phyloP scores from a whole-genome alignment of 257 asterid species.

The Plantago major region DNA sequence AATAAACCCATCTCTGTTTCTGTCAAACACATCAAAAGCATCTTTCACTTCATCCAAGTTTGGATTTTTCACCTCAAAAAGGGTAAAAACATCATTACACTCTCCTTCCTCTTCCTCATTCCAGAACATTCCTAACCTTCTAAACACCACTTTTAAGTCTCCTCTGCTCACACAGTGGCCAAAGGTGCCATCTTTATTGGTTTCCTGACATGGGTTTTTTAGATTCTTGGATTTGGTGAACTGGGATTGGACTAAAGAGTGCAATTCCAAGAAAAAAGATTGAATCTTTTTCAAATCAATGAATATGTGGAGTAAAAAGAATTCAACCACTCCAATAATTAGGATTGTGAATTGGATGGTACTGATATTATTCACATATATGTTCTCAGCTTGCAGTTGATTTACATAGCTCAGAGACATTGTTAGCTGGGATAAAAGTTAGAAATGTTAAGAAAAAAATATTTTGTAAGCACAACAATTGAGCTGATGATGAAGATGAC shows the following conservation, averaged over 20 bases:
- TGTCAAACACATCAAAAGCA: slow-evolving; percentile 70
- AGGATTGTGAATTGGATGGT: slow-evolving; percentile 24
- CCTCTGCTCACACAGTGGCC: slow-evolving; percentile 29
- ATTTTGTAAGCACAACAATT: not conserved
- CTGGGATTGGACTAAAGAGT: slow-evolving; percentile 7
- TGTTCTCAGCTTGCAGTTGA: slow-evolving; percentile 29
- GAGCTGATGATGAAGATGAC: slow-evolving; percentile 7
- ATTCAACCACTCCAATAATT: slow-evolving; percentile 28
- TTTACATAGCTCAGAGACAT: slow-evolving; percentile 30
- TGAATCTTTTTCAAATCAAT: slow-evolving; percentile 26
- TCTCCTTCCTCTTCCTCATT: slow-evolving; percentile 22
- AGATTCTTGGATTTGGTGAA: not conserved
- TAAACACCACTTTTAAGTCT: slow-evolving; percentile 47
- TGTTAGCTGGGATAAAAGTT: slow-evolving; percentile 4
- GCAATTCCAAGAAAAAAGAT: slow-evolving; percentile 18
- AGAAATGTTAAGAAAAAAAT: not conserved
- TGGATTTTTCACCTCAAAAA: slow-evolving; percentile 47
- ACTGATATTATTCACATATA: slow-evolving; percentile 23
- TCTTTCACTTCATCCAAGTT: slow-evolving; percentile 46
- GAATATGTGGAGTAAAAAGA: slow-evolving; percentile 26
- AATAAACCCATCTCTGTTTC: slow-evolving; percentile 65
- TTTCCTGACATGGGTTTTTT: not conserved
- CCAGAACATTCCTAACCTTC: slow-evolving; percentile 39
- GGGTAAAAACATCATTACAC: slow-evolving; percentile 22
- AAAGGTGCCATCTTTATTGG: not conserved